Conservation (phyloP, 306 rosid species). For the Quercus cerris region DNA sequence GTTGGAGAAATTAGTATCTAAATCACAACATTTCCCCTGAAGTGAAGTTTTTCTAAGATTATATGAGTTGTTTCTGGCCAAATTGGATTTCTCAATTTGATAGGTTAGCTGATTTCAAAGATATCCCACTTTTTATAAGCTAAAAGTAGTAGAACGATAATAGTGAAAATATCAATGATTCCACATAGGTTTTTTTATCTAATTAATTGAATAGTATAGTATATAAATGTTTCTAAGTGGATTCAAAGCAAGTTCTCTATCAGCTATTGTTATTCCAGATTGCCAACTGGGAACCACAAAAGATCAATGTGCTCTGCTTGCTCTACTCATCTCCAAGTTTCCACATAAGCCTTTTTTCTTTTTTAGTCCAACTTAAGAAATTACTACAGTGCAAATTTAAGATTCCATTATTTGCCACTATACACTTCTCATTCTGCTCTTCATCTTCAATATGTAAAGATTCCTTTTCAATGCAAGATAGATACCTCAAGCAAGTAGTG, state of each 20-base stretch:
- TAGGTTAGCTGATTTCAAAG: not conserved
- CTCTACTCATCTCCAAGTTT: not conserved
- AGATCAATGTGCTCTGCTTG: not conserved
- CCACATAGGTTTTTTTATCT: too few relatives aligned
- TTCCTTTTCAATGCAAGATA: not conserved
- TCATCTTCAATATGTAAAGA: not conserved
- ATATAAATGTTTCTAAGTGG: too few relatives aligned
- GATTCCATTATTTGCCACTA: not conserved
- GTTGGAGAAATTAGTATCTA: too few relatives aligned
- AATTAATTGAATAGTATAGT: too few relatives aligned
- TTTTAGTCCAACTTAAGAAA: not conserved
- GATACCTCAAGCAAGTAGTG: not conserved
- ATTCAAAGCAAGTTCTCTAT: too few relatives aligned
- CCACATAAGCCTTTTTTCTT: not conserved
- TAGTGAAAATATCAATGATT: too few relatives aligned
- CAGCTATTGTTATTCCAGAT: not conserved
- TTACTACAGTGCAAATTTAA: not conserved
- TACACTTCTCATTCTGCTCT: not conserved
- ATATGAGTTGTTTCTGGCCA: too few relatives aligned
- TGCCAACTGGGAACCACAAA: not conserved
- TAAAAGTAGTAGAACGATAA: not conserved
- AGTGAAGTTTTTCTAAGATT: too few relatives aligned
- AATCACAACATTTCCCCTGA: too few relatives aligned
- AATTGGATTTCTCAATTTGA: not conserved
- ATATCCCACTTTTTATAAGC: not conserved